Percentiles rank a stretch among this genome's conserved stretches.
Evolutionary conservation across 108 stramenopile species (phyloP).

Genomic region (Aureococcus anophagefferens): DNA sequence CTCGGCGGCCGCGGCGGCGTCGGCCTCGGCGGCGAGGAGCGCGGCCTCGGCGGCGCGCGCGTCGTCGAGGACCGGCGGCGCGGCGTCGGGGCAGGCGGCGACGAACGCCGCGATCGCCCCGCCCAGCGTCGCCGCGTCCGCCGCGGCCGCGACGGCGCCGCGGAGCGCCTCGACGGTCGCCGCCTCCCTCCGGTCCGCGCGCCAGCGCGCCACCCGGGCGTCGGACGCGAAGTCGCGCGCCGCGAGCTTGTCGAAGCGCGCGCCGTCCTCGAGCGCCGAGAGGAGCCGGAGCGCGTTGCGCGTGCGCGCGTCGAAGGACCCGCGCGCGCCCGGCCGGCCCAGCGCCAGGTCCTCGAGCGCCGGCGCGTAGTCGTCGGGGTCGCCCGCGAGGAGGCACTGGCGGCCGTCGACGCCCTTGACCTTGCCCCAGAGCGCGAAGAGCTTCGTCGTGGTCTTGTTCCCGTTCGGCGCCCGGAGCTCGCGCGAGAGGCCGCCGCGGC

Average conservation of each 20-base stretch:
- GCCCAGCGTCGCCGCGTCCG: no score
- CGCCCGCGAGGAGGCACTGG: neutral
- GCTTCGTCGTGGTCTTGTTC: neutral
- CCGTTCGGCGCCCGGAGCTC: neutral
- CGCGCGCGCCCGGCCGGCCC: neutral
- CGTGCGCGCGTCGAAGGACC: neutral
- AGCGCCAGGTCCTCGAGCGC: neutral
- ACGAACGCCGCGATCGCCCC: no score
- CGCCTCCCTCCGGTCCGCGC: no score
- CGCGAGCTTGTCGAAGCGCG: neutral
- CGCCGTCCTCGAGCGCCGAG: neutral
- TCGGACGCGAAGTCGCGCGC: neutral
- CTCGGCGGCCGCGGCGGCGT: no score
- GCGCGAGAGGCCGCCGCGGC: neutral
- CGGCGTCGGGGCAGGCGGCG: no score
- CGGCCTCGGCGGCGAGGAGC: no score
- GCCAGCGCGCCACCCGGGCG: neutral
- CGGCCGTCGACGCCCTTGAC: neutral
- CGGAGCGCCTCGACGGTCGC: no score
- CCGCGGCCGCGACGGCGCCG: no score
- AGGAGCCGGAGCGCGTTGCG: neutral
- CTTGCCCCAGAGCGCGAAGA: neutral
- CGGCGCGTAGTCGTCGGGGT: neutral
- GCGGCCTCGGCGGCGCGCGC: no score
- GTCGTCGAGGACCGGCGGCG: no score